Evolutionary conservation across 1,284 basidiomycete genomes (phyloP).

Genomic region (Ustilago vetiveriae): DNA sequence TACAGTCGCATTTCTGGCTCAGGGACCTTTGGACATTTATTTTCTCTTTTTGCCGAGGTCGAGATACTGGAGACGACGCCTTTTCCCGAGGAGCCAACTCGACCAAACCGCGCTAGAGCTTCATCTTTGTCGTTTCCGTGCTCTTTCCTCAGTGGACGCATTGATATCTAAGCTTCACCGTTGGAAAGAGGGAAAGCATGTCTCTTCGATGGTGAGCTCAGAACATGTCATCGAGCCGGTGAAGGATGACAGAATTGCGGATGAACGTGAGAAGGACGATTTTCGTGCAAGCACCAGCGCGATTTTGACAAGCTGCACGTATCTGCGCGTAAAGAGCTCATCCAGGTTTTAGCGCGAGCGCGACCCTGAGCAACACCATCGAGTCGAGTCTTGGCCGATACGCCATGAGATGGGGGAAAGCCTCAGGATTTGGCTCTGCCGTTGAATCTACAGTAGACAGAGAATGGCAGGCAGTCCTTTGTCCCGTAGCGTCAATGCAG

Average conservation of each 20-base stretch:
- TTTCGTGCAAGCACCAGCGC: slow-evolving; percentile 8
- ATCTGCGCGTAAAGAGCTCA: slow-evolving; percentile 7
- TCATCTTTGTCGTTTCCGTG: slow-evolving; percentile 3
- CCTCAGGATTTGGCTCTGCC: too few species aligned
- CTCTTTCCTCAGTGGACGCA: background rate
- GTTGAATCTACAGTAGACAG: too few species aligned
- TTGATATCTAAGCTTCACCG: background rate
- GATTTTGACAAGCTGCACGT: slow-evolving; percentile 27
- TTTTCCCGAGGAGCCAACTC: background rate
- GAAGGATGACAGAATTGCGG: background rate
- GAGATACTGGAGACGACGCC: slow-evolving; percentile 3
- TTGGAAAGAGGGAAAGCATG: background rate
- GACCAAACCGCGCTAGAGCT: slow-evolving; percentile 26
- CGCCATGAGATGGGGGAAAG: too few species aligned
- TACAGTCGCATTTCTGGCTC: background rate
- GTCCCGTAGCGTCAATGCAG: background rate
- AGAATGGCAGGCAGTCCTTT: background rate
- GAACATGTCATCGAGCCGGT: background rate
- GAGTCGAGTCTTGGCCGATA: background rate
- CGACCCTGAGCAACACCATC: background rate
- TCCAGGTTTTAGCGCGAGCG: slow-evolving; percentile 6
- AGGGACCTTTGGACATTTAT: slow-evolving; percentile 1
- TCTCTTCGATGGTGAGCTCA: background rate
- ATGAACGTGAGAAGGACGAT: background rate
- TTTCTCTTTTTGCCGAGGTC: slow-evolving; percentile 7